These are phyloP conservation scores for Pistacia integerrima DNA, from an alignment of 345 rosid genomes.

Conservation along the genomic window DNA sequence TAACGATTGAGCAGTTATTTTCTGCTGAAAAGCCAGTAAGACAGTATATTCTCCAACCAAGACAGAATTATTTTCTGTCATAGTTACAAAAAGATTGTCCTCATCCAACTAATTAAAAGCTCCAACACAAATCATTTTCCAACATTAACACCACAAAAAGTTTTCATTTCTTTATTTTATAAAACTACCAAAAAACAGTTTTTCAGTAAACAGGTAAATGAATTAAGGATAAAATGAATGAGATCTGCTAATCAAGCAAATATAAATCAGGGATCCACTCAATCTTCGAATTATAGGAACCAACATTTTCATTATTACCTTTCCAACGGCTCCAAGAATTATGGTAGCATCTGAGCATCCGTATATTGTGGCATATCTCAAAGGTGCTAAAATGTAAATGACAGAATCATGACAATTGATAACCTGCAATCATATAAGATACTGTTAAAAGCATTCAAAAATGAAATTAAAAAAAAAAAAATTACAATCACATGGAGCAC, in stretches of 20 bases:
- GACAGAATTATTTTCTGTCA: background rate
- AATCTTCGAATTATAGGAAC: slow-evolving; percentile 10
- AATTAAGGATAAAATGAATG: background rate
- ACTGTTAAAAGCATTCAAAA: slow-evolving; percentile 12
- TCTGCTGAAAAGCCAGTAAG: background rate
- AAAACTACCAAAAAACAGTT: background rate
- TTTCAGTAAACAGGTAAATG: background rate
- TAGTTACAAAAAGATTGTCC: background rate
- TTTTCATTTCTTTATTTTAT: background rate
- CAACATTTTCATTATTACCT: slow-evolving; percentile 50
- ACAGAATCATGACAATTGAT: slow-evolving; percentile 95
- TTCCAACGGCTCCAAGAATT: slow-evolving; percentile 98
- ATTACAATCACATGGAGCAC: background rate
- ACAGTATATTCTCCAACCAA: background rate
- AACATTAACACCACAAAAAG: too few relatives aligned
- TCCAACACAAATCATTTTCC: slow-evolving; percentile 1
- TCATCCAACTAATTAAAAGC: too few relatives aligned
- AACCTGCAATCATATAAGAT: slow-evolving; percentile 56
- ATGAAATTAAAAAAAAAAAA: slow-evolving; percentile 10
- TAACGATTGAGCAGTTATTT: background rate
- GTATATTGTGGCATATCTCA: slow-evolving; percentile 87
- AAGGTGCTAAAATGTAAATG: slow-evolving; percentile 88
- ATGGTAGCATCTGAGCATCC: slow-evolving; percentile 98
- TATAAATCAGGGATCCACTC: background rate
- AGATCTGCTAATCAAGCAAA: slow-evolving; percentile 1